Evolutionary conservation across 306 rosid species (phyloP), one percentile per base, ranked within the genome.

Genomic region (Clitoria ternatea): DNA sequence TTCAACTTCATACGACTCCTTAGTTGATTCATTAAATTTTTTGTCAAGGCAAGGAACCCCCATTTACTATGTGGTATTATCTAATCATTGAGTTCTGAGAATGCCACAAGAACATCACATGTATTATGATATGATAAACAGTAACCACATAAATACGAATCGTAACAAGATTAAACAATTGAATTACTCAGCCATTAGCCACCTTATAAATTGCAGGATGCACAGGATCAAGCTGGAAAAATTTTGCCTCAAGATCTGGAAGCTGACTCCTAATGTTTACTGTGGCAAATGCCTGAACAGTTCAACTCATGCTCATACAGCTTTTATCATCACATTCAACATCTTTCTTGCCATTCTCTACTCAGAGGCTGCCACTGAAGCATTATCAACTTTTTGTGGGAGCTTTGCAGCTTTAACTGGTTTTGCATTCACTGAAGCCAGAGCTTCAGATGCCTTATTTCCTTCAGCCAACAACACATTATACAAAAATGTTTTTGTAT

Each of bases 201-300:
- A 83, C 87, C 87, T 83, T 83, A 44, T 75, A 83, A 47, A 83
- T 74, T 53, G 84, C 75, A 35, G 79, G 87, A 61, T 83, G 84
- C 47, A 83, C 60, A 3, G 79, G 66, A 71, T 72, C 81, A 75
- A 83, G 84, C 17, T 71, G 77, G 81, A 83, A 83, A 83, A 83
- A 70, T 66, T 83, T 83, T 6, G 77, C 72, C 67, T 70, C 77
- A 15, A 83, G 87, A 79, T 65, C 79, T 14, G 84, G 84, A 68
- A 79, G 76, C 53, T 79, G 87, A 76, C 76, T 83, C 69, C 84
- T 81, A 54, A 54, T 83, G 87, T 76, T 83, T 79, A 79, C 63
- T 83, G 87, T 36, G 81, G 87, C 74, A 83, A 79, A 75, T 83
- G 87, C 59, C 84, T 79, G 69, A 83, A 83, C 63, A 83, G 49